A percentile compares a stretch with the other conserved stretches of the same genome.
phyloP scores from a whole-genome alignment of 129 eudicot genomes.

The Helianthus tuberosus region DNA sequence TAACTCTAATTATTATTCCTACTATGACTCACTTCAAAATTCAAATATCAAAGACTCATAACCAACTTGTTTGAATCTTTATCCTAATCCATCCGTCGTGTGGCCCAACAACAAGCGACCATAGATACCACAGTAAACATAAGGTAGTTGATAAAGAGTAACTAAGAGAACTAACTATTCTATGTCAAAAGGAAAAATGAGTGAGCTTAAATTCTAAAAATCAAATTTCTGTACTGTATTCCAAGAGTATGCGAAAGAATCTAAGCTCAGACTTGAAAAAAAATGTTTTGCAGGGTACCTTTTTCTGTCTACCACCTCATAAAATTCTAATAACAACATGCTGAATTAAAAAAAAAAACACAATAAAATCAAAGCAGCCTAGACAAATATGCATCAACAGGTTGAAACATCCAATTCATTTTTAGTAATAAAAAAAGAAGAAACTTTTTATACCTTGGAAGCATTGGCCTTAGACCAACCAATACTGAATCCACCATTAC shows the following conservation, averaged over 20 bases:
- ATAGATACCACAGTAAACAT: background rate
- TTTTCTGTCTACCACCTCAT: too few relatives aligned
- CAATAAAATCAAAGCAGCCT: too few relatives aligned
- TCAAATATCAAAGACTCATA: too few relatives aligned
- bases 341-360: background rate
- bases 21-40: too few relatives aligned
- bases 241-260: too few relatives aligned
- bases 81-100: too few relatives aligned
- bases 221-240: background rate
- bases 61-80: too few relatives aligned
- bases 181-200: background rate
- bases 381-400: background rate
- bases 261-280: too few relatives aligned
- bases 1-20: too few relatives aligned
- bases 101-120: too few relatives aligned
- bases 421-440: background rate
- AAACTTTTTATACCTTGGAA: constrained; percentile 61
- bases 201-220: background rate
- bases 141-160: background rate
- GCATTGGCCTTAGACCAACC: constrained; percentile 72
- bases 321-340: too few relatives aligned
- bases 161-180: background rate
- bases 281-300: too few relatives aligned
- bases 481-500: constrained; percentile 66
- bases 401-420: background rate